A percentile compares a stretch with the other conserved stretches of the same genome.
phyloP scores from a whole-genome alignment of 345 rosid species.

The Aurinia saxatilis region DNA sequence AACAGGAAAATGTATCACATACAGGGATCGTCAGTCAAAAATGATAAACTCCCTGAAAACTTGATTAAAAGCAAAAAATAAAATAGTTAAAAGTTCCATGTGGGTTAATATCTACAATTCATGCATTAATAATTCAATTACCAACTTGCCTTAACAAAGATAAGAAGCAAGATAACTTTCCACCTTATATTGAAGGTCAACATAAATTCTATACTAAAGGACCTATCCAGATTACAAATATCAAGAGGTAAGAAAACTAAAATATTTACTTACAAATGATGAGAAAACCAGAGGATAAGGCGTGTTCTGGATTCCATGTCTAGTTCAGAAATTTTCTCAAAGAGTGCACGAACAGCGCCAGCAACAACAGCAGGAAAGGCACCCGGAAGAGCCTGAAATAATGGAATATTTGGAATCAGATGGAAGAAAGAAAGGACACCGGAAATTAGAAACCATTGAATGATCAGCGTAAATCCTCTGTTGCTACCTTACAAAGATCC shows the following conservation, averaged over 20 bases:
- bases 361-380: conserved; percentile 99
- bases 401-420: conserved; percentile 26
- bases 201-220: background rate
- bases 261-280: conserved; percentile 70
- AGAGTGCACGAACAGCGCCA: conserved; percentile 93
- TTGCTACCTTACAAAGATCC: conserved; percentile 94
- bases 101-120: background rate
- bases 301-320: conserved; percentile 95
- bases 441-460: background rate
- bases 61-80: background rate
- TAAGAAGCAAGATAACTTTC: background rate
- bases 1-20: background rate
- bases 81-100: background rate
- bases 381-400: conserved; percentile 94
- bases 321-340: conserved; percentile 84
- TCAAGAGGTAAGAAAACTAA: background rate
- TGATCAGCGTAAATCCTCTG: background rate
- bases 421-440: background rate
- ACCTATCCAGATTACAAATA: background rate
- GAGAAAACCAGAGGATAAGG: conserved; percentile 97
- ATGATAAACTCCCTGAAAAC: background rate
- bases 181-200: background rate
- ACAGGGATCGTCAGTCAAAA: background rate
- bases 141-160: background rate
- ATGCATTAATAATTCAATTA: background rate